These are phyloP conservation scores for Peterozyma xylosa DNA, from an alignment of 805 yeast species.

Conservation along the genomic window DNA sequence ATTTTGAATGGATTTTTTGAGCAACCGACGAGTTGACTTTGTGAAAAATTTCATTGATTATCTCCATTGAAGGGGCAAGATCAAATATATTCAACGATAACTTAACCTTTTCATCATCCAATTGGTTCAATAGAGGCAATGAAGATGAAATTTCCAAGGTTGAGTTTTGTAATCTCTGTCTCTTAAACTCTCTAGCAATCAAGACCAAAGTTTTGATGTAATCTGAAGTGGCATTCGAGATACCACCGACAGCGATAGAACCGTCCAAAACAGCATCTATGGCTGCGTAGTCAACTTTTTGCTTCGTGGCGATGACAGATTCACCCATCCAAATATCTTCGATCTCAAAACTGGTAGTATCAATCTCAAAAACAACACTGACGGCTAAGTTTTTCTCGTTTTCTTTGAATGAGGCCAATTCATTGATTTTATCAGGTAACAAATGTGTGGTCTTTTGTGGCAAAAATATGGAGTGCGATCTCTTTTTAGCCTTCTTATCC, in stretches of 20 bases:
- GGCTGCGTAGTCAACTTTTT: conserved; percentile 42
- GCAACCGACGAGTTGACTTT: conserved; percentile 85
- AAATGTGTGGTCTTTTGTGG: conserved; percentile 69
- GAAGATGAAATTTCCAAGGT: conserved; percentile 39
- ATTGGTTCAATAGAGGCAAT: conserved; percentile 64
- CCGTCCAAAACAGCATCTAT: conserved; percentile 41
- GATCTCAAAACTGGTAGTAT: conserved; percentile 62
- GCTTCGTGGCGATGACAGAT: conserved; percentile 59
- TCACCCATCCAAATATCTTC: conserved; percentile 74
- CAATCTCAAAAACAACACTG: conserved; percentile 75
- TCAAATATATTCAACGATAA: conserved; percentile 69
- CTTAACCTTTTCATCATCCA: conserved; percentile 79
- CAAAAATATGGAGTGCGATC: conserved; percentile 82
- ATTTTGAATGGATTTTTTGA: conserved; percentile 59
- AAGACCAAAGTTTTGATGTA: conserved; percentile 57
- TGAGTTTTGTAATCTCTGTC: conserved; percentile 52
- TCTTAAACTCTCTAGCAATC: conserved; percentile 62
- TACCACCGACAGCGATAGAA: conserved; percentile 11
- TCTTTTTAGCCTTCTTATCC: conserved; percentile 84
- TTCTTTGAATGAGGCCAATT: conserved; percentile 52
- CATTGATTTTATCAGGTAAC: conserved; percentile 59
- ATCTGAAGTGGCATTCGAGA: conserved; percentile 52
- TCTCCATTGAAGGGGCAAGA: conserved; percentile 42
- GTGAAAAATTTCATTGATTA: conserved; percentile 69
- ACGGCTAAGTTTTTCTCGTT: conserved; percentile 58